Base-by-base conservation (phyloP, 768 basidiomycete genomes). In the Hysterangium stoloniferum region DNA sequence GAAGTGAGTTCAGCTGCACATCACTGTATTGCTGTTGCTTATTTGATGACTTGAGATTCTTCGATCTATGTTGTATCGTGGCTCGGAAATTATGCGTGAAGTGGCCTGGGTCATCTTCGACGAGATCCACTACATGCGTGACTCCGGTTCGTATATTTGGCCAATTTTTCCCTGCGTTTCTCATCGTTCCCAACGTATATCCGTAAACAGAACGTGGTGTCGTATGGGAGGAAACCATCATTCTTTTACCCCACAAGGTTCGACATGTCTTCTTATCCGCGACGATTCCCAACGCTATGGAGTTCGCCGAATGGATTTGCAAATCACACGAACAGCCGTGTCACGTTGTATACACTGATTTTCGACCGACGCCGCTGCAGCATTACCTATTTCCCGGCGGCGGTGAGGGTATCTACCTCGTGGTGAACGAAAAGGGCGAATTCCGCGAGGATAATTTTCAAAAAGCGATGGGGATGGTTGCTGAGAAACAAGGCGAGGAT, bases 71-170 rank as follows among this genome's bases (percentile, higher is more conserved):
- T 71, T 99, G 24, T 99, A 99, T 63, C 84, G 96, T 48, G 96
- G 96, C 33, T 97, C 93, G 3, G 96, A 99, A 70, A 86, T 99
- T 57, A 94, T 98, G 87, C 88, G 96, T 51, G 96, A 99, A 71
- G 95, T 99, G n/a, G 93, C 94, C 1, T 99, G 96, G 96, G 95
- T 98, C 51, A 81, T 99, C 57, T 99, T 98, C 65, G 96, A 99
- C 63, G 96, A 99, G 69, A 96, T 99, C 54, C 96, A 99, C 64
- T 99, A 98, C 69, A 99, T 98, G 96, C 85, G 96, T 54, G 96
- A 98, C 72, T 92, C 92, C 61, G 71, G 71, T 71, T 33, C 17
- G 28, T 43, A 25, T 2, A 29, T 22, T 49, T 50, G 13, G 1
- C 33, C 6, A 35, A 19, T 40, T 27, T 12, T 11, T 19, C 36